A percentile compares a stretch with the other conserved stretches of the same genome.
phyloP scores from a whole-genome alignment of 805 yeast species.

The Spathaspora boniae region DNA sequence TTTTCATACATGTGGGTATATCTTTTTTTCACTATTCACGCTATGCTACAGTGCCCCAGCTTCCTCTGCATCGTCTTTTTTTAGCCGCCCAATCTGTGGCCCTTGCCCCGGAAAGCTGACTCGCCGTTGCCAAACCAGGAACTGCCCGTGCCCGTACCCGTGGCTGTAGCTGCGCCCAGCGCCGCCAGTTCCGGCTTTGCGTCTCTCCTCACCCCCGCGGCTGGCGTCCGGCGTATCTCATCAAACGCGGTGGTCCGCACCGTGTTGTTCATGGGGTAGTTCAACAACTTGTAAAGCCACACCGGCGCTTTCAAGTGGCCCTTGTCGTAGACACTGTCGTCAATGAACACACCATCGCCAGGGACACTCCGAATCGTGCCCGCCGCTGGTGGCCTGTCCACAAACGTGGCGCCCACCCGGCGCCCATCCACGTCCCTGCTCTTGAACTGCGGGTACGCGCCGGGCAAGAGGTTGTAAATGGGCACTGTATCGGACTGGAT shows the following conservation, averaged over 20 bases:
- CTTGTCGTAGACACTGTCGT: conserved; percentile 45
- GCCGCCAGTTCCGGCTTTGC: background rate
- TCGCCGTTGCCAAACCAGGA: conserved; percentile 13
- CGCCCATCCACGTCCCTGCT: conserved; percentile 13
- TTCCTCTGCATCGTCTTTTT: too few relatives aligned
- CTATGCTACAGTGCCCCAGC: too few relatives aligned
- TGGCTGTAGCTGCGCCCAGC: conserved; percentile 1
- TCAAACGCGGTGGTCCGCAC: conserved; percentile 27
- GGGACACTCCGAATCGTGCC: conserved; percentile 2
- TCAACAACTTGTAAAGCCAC: conserved; percentile 30
- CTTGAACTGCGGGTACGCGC: conserved; percentile 19
- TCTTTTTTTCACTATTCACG: too few relatives aligned
- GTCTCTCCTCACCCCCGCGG: conserved; percentile 1
- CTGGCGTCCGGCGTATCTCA: conserved; percentile 4
- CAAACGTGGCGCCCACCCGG: conserved; percentile 26
- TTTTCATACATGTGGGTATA: too few relatives aligned
- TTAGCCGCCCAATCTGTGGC: conserved; percentile 32
- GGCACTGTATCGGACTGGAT: conserved; percentile 54
- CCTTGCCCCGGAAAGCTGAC: conserved; percentile 30
- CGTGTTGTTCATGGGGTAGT: conserved; percentile 24
- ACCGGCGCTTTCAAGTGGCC: conserved; percentile 58
- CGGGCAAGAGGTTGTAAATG: conserved; percentile 35
- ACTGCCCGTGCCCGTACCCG: conserved; percentile 2
- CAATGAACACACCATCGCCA: conserved; percentile 12
- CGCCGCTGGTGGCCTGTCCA: too few relatives aligned